These are phyloP conservation scores for Phaeotremella skinneri DNA, from an alignment of 768 basidiomycete genomes.

Conservation along the genomic window DNA sequence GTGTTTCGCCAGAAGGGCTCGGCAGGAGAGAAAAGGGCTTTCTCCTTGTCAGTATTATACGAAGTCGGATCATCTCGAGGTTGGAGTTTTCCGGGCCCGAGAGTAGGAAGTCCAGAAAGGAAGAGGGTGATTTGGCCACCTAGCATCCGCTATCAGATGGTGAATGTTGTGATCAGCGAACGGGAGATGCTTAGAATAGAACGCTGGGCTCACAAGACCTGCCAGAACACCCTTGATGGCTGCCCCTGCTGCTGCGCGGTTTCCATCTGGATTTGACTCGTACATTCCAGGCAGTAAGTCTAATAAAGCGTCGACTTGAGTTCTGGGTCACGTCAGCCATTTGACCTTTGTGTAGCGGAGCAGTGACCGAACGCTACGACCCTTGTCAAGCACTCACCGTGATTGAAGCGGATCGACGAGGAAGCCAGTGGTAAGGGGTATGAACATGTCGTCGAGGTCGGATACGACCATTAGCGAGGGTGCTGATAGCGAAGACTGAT, in stretches of 20 bases:
- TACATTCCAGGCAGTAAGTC: constrained; percentile 65
- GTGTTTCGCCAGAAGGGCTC: constrained; percentile 74
- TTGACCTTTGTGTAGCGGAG: too few species aligned
- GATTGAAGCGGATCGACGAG: constrained; percentile 73
- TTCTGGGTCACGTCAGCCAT: constrained; percentile 54
- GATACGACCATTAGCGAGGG: constrained; percentile 68
- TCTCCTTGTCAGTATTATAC: constrained; percentile 84
- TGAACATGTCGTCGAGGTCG: constrained; percentile 89
- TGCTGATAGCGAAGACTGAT: constrained; percentile 12
- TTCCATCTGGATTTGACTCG: constrained; percentile 54
- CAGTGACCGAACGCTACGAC: too few species aligned
- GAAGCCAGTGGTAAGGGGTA: constrained; percentile 68
- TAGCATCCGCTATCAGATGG: constrained; percentile 25
- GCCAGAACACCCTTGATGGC: constrained; percentile 70
- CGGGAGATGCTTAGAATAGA: background rate
- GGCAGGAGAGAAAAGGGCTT: constrained; percentile 72
- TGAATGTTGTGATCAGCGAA: constrained; percentile 2
- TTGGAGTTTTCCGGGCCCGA: constrained; percentile 70
- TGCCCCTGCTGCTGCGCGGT: constrained; percentile 70
- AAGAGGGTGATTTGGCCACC: constrained; percentile 79
- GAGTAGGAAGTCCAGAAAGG: constrained; percentile 65
- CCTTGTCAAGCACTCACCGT: constrained; percentile 57
- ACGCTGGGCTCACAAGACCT: constrained; percentile 60
- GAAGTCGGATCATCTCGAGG: constrained; percentile 63
- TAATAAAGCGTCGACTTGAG: constrained; percentile 66